Percentiles rank a stretch among this genome's conserved stretches.
phyloP scores from a whole-genome alignment of 2,329 filamentous ascomycete species.

The Calonectria hongkongensis region DNA sequence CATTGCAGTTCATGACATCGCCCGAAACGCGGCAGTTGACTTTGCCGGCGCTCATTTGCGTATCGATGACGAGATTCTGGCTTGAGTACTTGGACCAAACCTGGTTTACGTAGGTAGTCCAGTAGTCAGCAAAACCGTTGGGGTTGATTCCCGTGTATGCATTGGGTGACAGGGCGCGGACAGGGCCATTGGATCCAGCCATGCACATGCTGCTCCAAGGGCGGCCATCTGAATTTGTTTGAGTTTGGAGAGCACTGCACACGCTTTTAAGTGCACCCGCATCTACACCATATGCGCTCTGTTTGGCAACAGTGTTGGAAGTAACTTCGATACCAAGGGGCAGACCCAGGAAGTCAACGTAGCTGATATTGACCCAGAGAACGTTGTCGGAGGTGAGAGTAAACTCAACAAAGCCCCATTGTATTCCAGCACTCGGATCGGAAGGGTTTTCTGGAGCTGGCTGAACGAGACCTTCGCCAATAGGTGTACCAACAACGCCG shows the following conservation, averaged over 20 bases:
- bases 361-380: constrained; percentile 29
- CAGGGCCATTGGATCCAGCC: constrained; percentile 54
- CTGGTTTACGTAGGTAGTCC: constrained; percentile 65
- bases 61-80: constrained; percentile 64
- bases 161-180: constrained; percentile 68
- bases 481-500: neutral
- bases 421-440: constrained; percentile 22
- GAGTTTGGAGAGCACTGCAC: constrained; percentile 54
- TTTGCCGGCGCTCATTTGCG: constrained; percentile 62
- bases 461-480: constrained; percentile 22
- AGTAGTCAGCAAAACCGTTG: constrained; percentile 64
- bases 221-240: constrained; percentile 56
- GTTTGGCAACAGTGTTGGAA: neutral
- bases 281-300: neutral
- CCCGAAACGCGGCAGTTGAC: constrained; percentile 63
- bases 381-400: constrained; percentile 15
- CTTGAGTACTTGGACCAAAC: constrained; percentile 66
- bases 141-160: constrained; percentile 61
- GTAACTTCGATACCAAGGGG: constrained; percentile 18
- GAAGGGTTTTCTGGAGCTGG: constrained; percentile 23
- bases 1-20: constrained; percentile 60
- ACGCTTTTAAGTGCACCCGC: neutral
- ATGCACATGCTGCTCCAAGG: constrained; percentile 68
- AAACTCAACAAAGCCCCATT: constrained; percentile 30
- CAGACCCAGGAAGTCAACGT: constrained; percentile 25